Percentiles rank a stretch among this genome's conserved stretches.
phyloP scores from a whole-genome alignment of 331 rosid genomes.

The Rosa hybrid region DNA sequence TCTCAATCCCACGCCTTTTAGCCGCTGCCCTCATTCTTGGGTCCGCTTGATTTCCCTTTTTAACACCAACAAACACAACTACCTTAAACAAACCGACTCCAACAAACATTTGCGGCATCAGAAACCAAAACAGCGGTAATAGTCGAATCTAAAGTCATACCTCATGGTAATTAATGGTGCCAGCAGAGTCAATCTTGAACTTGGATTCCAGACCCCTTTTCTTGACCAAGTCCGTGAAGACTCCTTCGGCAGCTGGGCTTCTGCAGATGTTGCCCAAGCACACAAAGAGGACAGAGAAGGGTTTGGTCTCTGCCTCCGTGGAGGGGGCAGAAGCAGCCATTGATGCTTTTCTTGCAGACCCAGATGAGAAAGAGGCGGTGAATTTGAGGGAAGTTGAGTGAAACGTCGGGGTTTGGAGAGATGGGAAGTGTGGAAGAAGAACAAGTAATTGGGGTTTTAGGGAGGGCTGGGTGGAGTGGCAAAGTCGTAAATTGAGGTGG shows the following conservation, averaged over 20 bases:
- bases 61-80: slow-evolving; percentile 15
- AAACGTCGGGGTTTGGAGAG: slow-evolving; percentile 19
- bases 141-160: slow-evolving; percentile 27
- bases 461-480: slow-evolving; percentile 40
- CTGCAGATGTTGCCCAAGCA: slow-evolving; percentile 92
- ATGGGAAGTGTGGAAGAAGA: slow-evolving; percentile 23
- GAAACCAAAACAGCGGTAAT: neutral
- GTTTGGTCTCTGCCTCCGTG: slow-evolving; percentile 42
- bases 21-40: slow-evolving; percentile 94
- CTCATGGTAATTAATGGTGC: slow-evolving; percentile 85
- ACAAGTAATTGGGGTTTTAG: slow-evolving; percentile 16
- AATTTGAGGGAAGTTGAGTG: slow-evolving; percentile 27
- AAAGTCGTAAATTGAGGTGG: slow-evolving; percentile 41
- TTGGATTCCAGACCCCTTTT: slow-evolving; percentile 61
- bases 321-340: slow-evolving; percentile 58
- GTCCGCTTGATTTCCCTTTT: slow-evolving; percentile 84
- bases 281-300: slow-evolving; percentile 73
- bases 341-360: slow-evolving; percentile 42
- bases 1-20: slow-evolving; percentile 74
- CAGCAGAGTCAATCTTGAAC: slow-evolving; percentile 76
- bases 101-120: neutral
- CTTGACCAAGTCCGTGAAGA: slow-evolving; percentile 71
- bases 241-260: slow-evolving; percentile 95
- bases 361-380: slow-evolving; percentile 27
- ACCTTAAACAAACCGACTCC: neutral